Evolutionary conservation across 2,329 filamentous ascomycete species (phyloP).

Genomic region (Pseudogymnoascus sp.): DNA sequence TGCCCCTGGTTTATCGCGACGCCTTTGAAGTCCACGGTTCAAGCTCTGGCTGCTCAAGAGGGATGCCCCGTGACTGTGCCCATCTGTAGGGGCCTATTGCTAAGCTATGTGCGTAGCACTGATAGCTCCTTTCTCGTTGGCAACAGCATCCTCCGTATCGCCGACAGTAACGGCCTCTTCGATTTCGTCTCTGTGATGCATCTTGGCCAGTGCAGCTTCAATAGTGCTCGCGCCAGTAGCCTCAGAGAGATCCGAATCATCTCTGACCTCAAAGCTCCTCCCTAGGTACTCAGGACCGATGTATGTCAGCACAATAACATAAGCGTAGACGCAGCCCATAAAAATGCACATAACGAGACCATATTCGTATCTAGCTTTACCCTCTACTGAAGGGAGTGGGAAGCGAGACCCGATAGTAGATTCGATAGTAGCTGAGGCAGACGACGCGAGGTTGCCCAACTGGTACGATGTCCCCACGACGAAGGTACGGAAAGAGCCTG

Average conservation of each 20-base stretch:
- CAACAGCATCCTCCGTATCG: neutral
- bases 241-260: constrained; percentile 41
- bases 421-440: constrained; percentile 69
- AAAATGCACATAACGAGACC: constrained; percentile 85
- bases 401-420: constrained; percentile 71
- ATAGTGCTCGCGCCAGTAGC: constrained; percentile 34
- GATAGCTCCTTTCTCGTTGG: neutral
- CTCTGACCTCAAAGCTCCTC: constrained; percentile 40
- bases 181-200: neutral
- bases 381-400: constrained; percentile 54
- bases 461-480: constrained; percentile 70
- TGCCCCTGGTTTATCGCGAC: neutral
- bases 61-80: no score
- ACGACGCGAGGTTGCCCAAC: constrained; percentile 68
- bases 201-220: constrained; percentile 21
- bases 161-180: neutral
- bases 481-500: constrained; percentile 61
- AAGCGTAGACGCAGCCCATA: constrained; percentile 73
- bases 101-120: neutral
- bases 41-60: no score
- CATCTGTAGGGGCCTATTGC: neutral
- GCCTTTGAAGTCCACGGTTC: no score
- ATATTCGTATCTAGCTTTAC: constrained; percentile 59
- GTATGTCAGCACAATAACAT: constrained; percentile 46
- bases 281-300: constrained; percentile 43